phyloP scores from a whole-genome alignment of 768 basidiomycete species.

The Lenzites betulinus region DNA sequence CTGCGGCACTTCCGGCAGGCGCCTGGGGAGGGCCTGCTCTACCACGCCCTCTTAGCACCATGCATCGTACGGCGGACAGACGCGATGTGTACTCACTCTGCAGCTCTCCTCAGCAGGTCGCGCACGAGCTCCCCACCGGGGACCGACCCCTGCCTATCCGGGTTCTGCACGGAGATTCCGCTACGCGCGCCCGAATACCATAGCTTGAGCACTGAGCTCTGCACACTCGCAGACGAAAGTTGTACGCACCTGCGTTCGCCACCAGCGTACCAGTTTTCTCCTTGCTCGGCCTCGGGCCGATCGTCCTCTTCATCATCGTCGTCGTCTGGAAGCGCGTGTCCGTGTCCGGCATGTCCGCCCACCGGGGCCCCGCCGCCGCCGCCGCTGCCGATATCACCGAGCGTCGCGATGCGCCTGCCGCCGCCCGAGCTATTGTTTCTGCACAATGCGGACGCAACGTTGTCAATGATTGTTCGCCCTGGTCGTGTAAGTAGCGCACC shows the following conservation, averaged over 20 bases:
- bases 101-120: conserved; percentile 78
- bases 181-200: conserved; percentile 40
- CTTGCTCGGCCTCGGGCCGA: conserved; percentile 47
- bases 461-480: too few relatives aligned
- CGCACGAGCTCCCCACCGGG: conserved; percentile 65
- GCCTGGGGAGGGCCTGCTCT: conserved; percentile 40
- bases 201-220: conserved; percentile 2
- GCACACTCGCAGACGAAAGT: neutral
- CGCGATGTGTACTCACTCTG: conserved; percentile 54
- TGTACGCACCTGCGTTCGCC: conserved; percentile 79
- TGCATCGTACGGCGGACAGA: too few relatives aligned
- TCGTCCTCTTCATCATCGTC: conserved; percentile 57
- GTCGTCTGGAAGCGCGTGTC: conserved; percentile 34
- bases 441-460: neutral
- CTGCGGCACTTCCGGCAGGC: conserved; percentile 26
- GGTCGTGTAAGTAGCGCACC: conserved; percentile 2
- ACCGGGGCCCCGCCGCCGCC: conserved; percentile 17
- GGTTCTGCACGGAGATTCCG: conserved; percentile 88
- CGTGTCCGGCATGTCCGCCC: conserved; percentile 13
- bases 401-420: conserved; percentile 30
- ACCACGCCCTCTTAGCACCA: neutral
- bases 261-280: conserved; percentile 87
- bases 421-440: conserved; percentile 9
- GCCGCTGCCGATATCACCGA: conserved; percentile 29
- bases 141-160: conserved; percentile 40